A percentile compares a stretch with the other conserved stretches of the same genome.
Evolutionary conservation across 768 basidiomycete genomes (phyloP).

Genomic region (Clitopilus passeckerianus): DNA sequence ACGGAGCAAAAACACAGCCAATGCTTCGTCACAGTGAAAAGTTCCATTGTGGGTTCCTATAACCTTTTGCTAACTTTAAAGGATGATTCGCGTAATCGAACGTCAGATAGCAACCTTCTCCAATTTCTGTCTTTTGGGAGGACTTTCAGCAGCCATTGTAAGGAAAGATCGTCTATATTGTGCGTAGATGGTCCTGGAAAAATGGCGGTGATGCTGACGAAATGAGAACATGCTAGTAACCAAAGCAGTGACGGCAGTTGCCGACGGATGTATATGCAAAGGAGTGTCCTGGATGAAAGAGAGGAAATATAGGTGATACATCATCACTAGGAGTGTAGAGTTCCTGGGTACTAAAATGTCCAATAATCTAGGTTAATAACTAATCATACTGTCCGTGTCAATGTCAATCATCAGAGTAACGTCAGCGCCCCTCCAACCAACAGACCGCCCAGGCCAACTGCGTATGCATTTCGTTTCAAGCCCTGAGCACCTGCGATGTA

Average conservation of each 20-base stretch:
- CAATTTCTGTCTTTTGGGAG: conserved; percentile 37
- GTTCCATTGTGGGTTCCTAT: conserved; percentile 96
- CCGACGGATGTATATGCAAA: background rate
- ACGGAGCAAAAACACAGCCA: conserved; percentile 86
- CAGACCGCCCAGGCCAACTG: conserved; percentile 40
- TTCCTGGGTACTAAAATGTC: conserved; percentile 7
- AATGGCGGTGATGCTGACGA: background rate
- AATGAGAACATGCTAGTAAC: background rate
- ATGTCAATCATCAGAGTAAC: conserved; percentile 32
- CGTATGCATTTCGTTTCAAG: conserved; percentile 37
- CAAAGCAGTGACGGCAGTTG: background rate
- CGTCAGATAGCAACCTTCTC: conserved; percentile 15
- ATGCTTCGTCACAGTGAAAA: conserved; percentile 96
- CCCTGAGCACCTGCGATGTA: conserved; percentile 56
- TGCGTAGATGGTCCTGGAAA: background rate
- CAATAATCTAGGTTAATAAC: conserved; percentile 1
- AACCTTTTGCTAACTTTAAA: conserved; percentile 35
- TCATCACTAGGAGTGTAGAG: conserved; percentile 1
- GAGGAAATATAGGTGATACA: background rate
- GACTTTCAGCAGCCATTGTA: conserved; percentile 13
- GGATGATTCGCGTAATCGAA: background rate
- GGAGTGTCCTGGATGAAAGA: background rate
- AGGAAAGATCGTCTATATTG: conserved; percentile 10
- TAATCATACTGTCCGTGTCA: background rate
- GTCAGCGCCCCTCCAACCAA: conserved; percentile 45